Conservation (phyloP, 306 rosid genomes). For the Erythrophleum fordii region DNA sequence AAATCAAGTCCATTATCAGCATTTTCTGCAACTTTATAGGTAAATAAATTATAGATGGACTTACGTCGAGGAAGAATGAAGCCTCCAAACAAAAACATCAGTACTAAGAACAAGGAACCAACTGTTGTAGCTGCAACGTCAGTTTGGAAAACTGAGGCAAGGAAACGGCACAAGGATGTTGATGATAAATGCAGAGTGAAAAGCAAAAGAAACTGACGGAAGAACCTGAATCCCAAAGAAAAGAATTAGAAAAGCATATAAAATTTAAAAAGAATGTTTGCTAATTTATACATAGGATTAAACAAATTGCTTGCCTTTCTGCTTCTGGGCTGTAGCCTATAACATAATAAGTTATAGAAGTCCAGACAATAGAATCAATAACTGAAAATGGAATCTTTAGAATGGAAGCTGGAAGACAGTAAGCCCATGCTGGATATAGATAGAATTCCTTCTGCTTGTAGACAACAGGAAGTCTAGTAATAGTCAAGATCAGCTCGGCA, state of each 20-base stretch:
- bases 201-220: conserved; percentile 58
- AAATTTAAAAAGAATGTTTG: neutral
- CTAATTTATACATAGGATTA: conserved; percentile 6
- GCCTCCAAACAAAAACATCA: conserved; percentile 67
- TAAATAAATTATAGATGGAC: conserved; percentile 21
- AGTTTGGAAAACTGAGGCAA: conserved; percentile 60
- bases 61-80: conserved; percentile 63
- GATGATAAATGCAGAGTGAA: conserved; percentile 57
- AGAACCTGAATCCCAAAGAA: conserved; percentile 47
- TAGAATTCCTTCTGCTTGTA: conserved; percentile 64
- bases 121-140: conserved; percentile 58
- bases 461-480: conserved; percentile 65
- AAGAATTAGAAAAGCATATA: conserved; percentile 37
- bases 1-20: conserved; percentile 37
- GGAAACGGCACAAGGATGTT: conserved; percentile 62
- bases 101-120: conserved; percentile 49
- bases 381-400: conserved; percentile 64
- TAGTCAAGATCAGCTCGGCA: conserved; percentile 75
- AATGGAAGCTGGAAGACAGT: conserved; percentile 58
- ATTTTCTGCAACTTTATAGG: conserved; percentile 1
- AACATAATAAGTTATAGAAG: conserved; percentile 62
- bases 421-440: conserved; percentile 71
- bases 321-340: conserved; percentile 69
- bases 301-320: conserved; percentile 47
- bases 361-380: conserved; percentile 62